Percentiles rank a stretch among this genome's conserved stretches.
Evolutionary conservation across 257 asterid genomes (phyloP).

Genomic region (Vinca minor): DNA sequence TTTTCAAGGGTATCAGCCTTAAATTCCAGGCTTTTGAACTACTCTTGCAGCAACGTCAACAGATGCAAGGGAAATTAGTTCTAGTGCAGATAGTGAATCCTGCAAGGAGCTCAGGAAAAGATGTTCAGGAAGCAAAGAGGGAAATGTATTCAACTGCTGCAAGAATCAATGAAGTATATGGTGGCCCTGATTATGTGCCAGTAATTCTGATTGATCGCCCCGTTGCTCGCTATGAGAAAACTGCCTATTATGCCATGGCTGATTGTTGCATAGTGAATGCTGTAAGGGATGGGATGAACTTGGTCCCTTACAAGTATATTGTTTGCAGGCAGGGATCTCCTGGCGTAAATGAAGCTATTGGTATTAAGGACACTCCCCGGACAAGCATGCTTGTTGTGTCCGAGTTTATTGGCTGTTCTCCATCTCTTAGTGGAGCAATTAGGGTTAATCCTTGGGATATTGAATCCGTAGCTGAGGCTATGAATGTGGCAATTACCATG

Average conservation of each 20-base stretch:
- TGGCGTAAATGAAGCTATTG: slow-evolving; percentile 39
- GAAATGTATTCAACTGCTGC: slow-evolving; percentile 59
- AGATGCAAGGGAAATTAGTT: slow-evolving; percentile 48
- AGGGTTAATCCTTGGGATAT: slow-evolving; percentile 95
- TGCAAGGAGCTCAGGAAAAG: slow-evolving; percentile 85
- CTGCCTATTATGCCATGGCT: slow-evolving; percentile 80
- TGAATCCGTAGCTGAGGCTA: slow-evolving; percentile 82
- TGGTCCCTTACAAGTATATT: slow-evolving; percentile 78
- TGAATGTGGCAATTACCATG: slow-evolving; percentile 52
- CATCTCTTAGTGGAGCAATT: slow-evolving; percentile 84
- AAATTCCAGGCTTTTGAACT: slow-evolving; percentile 77
- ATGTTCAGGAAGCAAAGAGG: slow-evolving; percentile 71
- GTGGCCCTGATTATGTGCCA: slow-evolving; percentile 51
- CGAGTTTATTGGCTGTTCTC: slow-evolving; percentile 88
- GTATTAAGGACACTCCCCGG: slow-evolving; percentile 39
- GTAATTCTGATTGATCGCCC: slow-evolving; percentile 69
- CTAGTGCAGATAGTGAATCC: slow-evolving; percentile 88
- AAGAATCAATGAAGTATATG: slow-evolving; percentile 55
- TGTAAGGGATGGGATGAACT: slow-evolving; percentile 94
- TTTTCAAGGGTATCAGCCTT: slow-evolving; percentile 80
- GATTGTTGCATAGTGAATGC: slow-evolving; percentile 93
- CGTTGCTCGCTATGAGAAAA: slow-evolving; percentile 67
- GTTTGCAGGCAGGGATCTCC: slow-evolving; percentile 85
- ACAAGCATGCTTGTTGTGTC: slow-evolving; percentile 88
- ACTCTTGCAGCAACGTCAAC: slow-evolving; percentile 45